Evolutionary conservation across 441 rosid species (phyloP), one percentile per base, ranked within the genome.

Genomic region (Mallotus japonicus): DNA sequence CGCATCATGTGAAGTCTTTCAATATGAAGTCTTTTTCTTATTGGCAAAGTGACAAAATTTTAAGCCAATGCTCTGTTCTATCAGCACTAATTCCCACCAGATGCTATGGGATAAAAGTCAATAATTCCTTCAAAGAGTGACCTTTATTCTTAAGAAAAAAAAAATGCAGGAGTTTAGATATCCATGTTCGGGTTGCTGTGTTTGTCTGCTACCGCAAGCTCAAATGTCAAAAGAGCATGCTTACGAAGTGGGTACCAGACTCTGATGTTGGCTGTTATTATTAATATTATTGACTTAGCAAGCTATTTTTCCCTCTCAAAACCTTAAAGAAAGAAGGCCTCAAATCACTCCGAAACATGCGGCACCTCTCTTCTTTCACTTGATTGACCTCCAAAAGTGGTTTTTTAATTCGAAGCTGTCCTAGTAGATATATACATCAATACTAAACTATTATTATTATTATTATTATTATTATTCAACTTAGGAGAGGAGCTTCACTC

Each of bases 261-360:
- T 13, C 6, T 51, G 42, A 11, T 58, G 53, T 34, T 15, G 6
- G 15, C 28, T 10, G n/a, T 58, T 46, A n/a, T 20, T 42, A 24
- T 17, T 28, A 42, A 19, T 62, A 24, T 24, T 28, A 42, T 37
- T 62, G 75, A 62, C 69, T 71, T 44, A 8, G 15, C 15, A 15
- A 28, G 5, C 62, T 7, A 24, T 13, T 12, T 7, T 57, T 59
- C 37, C 17, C 65, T 44, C 46, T 50, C 61, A 12, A 9, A 59
- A 24, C 5, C 51, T 22, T 14, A n/a, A 40, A 65, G 58, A 59
- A 58, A 59, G 22, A 50, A 14, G 50, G 40, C 73, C 72, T 70
- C 62, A 24, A 24, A 63, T 42, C 19, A 63, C 74, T 59, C 79
- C 86, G 66, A 46, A 58, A 79, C 67, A 44, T 72, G 63, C 78